Evolutionary conservation across 345 rosid species (phyloP).

Genomic region (Populus davidiana): DNA sequence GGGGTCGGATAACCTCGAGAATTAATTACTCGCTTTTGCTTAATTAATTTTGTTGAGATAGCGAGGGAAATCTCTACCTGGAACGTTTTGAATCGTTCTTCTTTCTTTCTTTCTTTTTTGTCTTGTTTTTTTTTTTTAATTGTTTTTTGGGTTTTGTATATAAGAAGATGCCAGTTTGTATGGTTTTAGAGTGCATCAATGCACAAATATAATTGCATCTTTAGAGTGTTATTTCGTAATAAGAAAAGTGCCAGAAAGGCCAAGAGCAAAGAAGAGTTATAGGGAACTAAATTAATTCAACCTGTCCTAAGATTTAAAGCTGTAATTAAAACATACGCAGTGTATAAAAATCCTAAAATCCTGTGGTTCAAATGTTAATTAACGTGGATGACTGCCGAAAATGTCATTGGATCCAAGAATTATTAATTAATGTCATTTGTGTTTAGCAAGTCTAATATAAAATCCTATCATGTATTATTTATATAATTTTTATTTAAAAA

Average conservation of each 20-base stretch:
- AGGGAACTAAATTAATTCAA: background rate
- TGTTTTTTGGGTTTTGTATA: background rate
- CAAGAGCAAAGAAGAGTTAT: background rate
- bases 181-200: background rate
- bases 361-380: background rate
- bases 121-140: background rate
- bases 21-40: background rate
- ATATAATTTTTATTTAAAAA: too few relatives aligned
- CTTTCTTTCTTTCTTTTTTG: background rate
- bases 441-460: background rate
- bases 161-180: background rate
- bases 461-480: too few relatives aligned
- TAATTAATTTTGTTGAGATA: background rate
- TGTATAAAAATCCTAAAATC: too few relatives aligned
- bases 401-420: too few relatives aligned
- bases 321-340: too few relatives aligned
- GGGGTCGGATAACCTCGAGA: background rate
- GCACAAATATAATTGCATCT: background rate
- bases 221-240: background rate
- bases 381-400: background rate
- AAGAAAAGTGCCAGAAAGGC: background rate
- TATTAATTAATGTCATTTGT: too few relatives aligned
- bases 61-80: background rate
- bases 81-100: background rate
- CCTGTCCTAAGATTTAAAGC: background rate